Evolutionary conservation across 176 grass and related monocot species (phyloP), one percentile per base, ranked within the genome.

Genomic region (Ananas comosus): DNA sequence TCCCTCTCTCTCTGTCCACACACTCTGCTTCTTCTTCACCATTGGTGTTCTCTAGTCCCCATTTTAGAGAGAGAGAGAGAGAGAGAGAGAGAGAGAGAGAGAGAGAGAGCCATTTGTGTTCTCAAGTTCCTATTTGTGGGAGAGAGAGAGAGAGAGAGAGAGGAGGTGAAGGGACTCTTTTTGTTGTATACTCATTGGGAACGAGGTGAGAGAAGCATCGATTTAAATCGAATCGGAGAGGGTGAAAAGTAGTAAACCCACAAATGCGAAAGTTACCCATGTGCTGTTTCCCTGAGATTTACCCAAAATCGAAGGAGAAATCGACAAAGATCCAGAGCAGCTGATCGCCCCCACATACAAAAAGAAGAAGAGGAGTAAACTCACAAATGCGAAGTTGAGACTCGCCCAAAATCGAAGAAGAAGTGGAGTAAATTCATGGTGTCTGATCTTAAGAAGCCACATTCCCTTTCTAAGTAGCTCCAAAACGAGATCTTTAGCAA

Each of bases 71-170:
- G 53, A 57, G 53, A 57, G 13, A 56, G 52, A 54, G 52, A 54
- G 52, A 54, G 53, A 56, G 53, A 57, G 13, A 56, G 52, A 54
- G 52, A 54, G 52, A 54, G 53, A 56, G 53, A 56, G 53, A 56
- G 53, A 56, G 53, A 57, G 16, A 10, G n/a, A 8, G 13, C 25
- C 1, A 27, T 27, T 27, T 27, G 25, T 27, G 25, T 27, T 27
- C 1, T 27, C 1, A 14, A 54, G 51, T 54, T 54, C 51, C 51
- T 54, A 54, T 13, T 54, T 58, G 53, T 2, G 2, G 18, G 18
- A 58, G 53, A 58, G 18, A 58, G 16, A 17, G 18, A 58, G 53
- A 17, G 13, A 7, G 16, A 10, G n/a, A 17, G 13, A 61, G 13
- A 11, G n/a, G 56, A 22, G n/a, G 33, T 42, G 33, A 7, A 42